phyloP scores from a whole-genome alignment of 305 asterid genomes.

The Fraxinus angustifolia region DNA sequence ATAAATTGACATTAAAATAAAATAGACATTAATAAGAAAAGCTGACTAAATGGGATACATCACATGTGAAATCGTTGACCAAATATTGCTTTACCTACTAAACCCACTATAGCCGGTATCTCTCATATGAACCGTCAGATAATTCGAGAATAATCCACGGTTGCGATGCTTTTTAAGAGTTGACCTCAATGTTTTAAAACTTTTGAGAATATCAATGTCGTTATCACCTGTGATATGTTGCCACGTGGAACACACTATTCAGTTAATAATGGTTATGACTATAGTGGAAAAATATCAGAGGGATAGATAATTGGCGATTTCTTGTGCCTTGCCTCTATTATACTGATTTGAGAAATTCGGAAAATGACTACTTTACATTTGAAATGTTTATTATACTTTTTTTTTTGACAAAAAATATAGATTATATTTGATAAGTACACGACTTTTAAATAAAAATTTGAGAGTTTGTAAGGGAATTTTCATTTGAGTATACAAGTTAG shows the following conservation, averaged over 20 bases:
- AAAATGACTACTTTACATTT: too few species aligned
- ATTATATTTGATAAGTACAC: too few species aligned
- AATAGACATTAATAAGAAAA: constrained; percentile 21
- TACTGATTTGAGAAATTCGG: background rate
- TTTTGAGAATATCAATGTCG: constrained; percentile 4
- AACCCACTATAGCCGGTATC: constrained; percentile 24
- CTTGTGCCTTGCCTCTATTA: too few species aligned
- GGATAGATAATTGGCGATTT: background rate
- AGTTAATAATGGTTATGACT: background rate
- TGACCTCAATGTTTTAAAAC: constrained; percentile 17
- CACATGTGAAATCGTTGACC: constrained; percentile 57
- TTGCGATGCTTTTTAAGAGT: constrained; percentile 21
- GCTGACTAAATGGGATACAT: constrained; percentile 23
- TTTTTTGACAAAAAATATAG: too few species aligned
- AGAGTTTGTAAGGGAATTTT: too few species aligned
- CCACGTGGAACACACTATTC: constrained; percentile 18
- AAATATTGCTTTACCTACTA: constrained; percentile 22
- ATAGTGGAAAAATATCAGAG: background rate
- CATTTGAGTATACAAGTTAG: too few species aligned
- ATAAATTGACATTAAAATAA: constrained; percentile 24
- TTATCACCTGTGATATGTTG: constrained; percentile 24
- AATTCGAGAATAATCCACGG: constrained; percentile 27
- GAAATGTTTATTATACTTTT: too few species aligned
- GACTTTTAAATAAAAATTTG: too few species aligned
- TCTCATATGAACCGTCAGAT: constrained; percentile 24